Percentiles rank a stretch among this genome's conserved stretches.
Conservation (phyloP, 1,284 basidiomycete species). For the Puccinia novopanici region DNA sequence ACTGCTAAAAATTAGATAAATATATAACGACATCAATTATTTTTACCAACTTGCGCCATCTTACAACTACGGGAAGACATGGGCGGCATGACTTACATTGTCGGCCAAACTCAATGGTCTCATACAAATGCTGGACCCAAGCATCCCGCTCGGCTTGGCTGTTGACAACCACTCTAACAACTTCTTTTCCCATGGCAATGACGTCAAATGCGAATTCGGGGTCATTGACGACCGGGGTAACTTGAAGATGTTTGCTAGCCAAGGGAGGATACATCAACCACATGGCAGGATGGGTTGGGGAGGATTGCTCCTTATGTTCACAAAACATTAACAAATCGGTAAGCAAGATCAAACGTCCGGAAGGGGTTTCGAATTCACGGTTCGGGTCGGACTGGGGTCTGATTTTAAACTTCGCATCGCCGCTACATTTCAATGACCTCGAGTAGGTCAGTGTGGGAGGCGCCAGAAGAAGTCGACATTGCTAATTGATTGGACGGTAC, state of each 20-base stretch:
- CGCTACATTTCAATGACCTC: conserved; percentile 2
- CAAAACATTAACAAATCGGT: conserved; percentile 62
- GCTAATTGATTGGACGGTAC: neutral
- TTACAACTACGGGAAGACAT: neutral
- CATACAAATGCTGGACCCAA: conserved; percentile 34
- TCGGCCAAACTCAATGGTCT: conserved; percentile 35
- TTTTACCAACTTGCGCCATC: neutral
- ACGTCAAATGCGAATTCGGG: conserved; percentile 68
- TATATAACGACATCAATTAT: neutral
- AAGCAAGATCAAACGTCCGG: conserved; percentile 60
- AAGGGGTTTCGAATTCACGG: conserved; percentile 55
- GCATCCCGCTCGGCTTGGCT: conserved; percentile 27
- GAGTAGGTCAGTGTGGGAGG: conserved; percentile 35
- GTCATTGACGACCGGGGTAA: conserved; percentile 49
- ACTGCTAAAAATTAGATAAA: neutral
- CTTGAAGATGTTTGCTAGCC: conserved; percentile 80
- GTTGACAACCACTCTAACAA: conserved; percentile 67
- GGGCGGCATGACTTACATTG: conserved; percentile 11
- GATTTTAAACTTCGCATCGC: conserved; percentile 24
- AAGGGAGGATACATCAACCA: conserved; percentile 93
- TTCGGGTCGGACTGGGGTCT: conserved; percentile 28
- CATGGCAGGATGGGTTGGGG: conserved; percentile 68
- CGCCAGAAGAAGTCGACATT: conserved; percentile 41
- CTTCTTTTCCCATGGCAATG: conserved; percentile 85
- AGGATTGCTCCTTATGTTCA: conserved; percentile 20